phyloP scores from a whole-genome alignment of 2,329 filamentous ascomycete species.

The Penicillium sp. region DNA sequence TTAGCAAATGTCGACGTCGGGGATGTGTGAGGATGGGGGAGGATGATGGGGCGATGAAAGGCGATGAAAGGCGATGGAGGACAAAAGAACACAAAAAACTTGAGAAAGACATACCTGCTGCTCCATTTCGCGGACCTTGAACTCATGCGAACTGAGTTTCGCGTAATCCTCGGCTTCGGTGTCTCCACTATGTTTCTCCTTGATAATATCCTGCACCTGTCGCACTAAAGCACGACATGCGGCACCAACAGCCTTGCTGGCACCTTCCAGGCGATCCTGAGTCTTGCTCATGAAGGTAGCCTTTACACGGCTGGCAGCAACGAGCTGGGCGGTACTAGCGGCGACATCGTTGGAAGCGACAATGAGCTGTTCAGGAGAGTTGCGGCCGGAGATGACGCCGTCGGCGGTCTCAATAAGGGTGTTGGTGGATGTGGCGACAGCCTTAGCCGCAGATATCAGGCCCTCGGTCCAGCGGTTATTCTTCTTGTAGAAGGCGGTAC shows the following conservation, averaged over 20 bases:
- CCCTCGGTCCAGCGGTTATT: slow-evolving; percentile 99
- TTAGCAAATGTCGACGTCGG: slow-evolving; percentile 14
- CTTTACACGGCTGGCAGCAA: slow-evolving; percentile 94
- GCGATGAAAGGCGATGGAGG: neutral
- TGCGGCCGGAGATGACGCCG: slow-evolving; percentile 86
- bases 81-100: slow-evolving; percentile 8
- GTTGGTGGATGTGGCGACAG: slow-evolving; percentile 90
- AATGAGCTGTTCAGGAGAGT: slow-evolving; percentile 94
- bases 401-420: slow-evolving; percentile 97
- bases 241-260: slow-evolving; percentile 87
- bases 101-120: slow-evolving; percentile 74
- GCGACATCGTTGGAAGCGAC: slow-evolving; percentile 97
- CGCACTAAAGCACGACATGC: slow-evolving; percentile 86
- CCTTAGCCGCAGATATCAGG: slow-evolving; percentile 94
- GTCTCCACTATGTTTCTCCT: slow-evolving; percentile 78
- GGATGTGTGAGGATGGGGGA: neutral
- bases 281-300: slow-evolving; percentile 97
- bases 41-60: neutral
- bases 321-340: slow-evolving; percentile 92
- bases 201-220: slow-evolving; percentile 93
- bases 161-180: slow-evolving; percentile 81
- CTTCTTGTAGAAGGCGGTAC: slow-evolving; percentile 98
- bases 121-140: slow-evolving; percentile 99
- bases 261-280: slow-evolving; percentile 86
- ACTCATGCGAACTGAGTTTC: slow-evolving; percentile 88